Base-by-base conservation (phyloP, 495 filamentous ascomycete species). In the Aeminium ludgeri region DNA sequence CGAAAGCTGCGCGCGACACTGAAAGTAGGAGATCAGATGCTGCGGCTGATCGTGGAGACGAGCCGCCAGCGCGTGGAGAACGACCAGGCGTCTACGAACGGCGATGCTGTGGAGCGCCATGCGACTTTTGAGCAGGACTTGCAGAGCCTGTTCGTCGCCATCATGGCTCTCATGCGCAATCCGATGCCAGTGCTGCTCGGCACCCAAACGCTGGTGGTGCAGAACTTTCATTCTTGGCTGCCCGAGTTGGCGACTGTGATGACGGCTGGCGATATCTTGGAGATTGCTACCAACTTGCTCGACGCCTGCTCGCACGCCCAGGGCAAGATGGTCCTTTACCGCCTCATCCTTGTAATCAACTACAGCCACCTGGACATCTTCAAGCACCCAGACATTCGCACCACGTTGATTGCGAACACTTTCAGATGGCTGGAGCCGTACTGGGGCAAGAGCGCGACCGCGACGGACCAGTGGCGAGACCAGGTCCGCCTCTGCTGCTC, bases 171-270 rank as follows among this genome's bases (percentile, higher is more conserved):
- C 49, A 96, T 99, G 85, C 73, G 74, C 44, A 89, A 83, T 53
- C 63, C 73, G 1, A 80, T 85, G 10, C 82, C 91, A 1, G 74
- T 84, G 31, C 58, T 94, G 35, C 77, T 99, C 25, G 89, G 89
- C 20, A 94, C 81, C 43, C 91, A 96, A 56, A 96, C 89, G 1
- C 61, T 99, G 25, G 80, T 91, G 4, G 86, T 96, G 13, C 89
- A 99, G 56, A 81, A 96, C 59, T 93, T 96, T 57, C 89, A 96
- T 55, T 77, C 81, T 1, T 96, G 89, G 89, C 64, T 99, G 10
- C 91, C 89, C 0, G 86, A 93, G 48, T 72, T 96, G 6, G 70
- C 72, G 3, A 72, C 75, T 11, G 65, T 86, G 27, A 69, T 99
- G 51, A 72, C 66, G 11, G 73, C 76, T 1, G 79, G 81, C 43